A percentile compares a stretch with the other conserved stretches of the same genome.
Evolutionary conservation across 108 stramenopile species (phyloP).

Genomic region (Pseudonitzschia multiseries): DNA sequence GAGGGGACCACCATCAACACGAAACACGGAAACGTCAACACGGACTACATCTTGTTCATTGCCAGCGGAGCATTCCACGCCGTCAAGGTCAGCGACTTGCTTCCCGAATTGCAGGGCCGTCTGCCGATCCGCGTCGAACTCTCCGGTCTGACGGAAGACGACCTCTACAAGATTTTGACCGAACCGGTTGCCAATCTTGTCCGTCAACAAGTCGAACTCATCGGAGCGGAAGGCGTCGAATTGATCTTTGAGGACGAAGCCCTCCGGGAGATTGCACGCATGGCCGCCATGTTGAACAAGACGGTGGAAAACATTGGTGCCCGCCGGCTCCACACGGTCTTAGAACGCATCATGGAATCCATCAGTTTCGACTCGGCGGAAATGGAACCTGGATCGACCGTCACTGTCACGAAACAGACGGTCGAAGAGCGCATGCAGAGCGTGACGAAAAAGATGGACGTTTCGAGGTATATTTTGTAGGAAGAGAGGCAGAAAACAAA

Average conservation of each 20-base stretch:
- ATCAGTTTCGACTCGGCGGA: conserved; percentile 96
- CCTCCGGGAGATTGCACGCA: conserved; percentile 94
- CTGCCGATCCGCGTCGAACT: conserved; percentile 99
- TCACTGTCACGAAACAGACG: conserved; percentile 72
- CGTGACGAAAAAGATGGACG: conserved; percentile 76
- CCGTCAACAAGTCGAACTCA: conserved; percentile 91
- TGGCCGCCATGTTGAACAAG: conserved; percentile 91
- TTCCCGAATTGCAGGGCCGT: conserved; percentile 97
- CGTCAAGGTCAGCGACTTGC: conserved; percentile 95
- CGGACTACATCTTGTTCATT: conserved; percentile 98
- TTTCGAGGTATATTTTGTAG: conserved; percentile 96
- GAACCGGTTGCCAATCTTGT: conserved; percentile 96
- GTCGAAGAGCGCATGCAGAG: conserved; percentile 85
- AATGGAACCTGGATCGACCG: conserved; percentile 76
- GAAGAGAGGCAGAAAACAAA: not conserved
- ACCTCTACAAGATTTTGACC: conserved; percentile 98
- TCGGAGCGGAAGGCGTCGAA: conserved; percentile 91
- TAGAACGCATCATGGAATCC: conserved; percentile 97
- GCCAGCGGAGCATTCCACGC: conserved; percentile 92
- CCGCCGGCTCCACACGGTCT: conserved; percentile 93
- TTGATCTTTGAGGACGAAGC: conserved; percentile 95
- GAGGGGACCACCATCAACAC: conserved; percentile 97
- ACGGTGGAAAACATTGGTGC: conserved; percentile 99
- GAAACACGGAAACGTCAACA: conserved; percentile 98
- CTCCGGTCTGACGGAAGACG: conserved; percentile 94